Conservation (phyloP, 495 filamentous ascomycete species). For the Hypoxylon cercidicola region DNA sequence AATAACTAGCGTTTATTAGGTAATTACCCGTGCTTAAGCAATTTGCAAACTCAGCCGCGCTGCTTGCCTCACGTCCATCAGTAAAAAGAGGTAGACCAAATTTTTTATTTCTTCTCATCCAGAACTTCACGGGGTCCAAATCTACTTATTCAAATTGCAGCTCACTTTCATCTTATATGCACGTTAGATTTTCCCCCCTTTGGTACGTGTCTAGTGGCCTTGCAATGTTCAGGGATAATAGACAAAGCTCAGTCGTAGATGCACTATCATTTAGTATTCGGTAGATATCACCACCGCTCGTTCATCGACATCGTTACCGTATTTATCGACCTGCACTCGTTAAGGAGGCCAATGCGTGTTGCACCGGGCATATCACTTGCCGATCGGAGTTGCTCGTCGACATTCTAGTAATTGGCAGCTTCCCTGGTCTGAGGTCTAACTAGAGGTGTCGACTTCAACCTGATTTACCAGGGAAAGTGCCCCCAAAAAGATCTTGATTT, state of each 20-base stretch:
- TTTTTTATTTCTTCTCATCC: background rate
- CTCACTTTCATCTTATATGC: background rate
- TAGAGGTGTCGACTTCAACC: background rate
- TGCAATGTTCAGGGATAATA: background rate
- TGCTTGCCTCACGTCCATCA: slow-evolving; percentile 6
- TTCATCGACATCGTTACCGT: background rate
- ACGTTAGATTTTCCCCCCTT: background rate
- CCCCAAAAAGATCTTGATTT: background rate
- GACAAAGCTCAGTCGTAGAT: slow-evolving; percentile 6
- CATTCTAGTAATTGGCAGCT: slow-evolving; percentile 6
- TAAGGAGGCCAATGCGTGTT: slow-evolving; percentile 17
- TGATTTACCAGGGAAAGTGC: no score
- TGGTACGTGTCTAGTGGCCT: background rate
- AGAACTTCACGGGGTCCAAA: slow-evolving; percentile 1
- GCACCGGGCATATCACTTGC: slow-evolving; percentile 2
- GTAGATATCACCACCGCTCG: slow-evolving; percentile 2
- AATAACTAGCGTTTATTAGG: slow-evolving; percentile 26
- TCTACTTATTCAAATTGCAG: background rate
- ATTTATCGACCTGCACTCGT: slow-evolving; percentile 1
- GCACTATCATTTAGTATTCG: slow-evolving; percentile 3
- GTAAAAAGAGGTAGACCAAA: background rate
- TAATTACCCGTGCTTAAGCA: slow-evolving; percentile 16
- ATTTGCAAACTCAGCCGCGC: slow-evolving; percentile 38
- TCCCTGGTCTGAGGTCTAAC: background rate
- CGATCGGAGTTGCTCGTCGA: slow-evolving; percentile 1